Conservation (phyloP, 2,329 filamentous ascomycete genomes). For the Fusarium dlaminii region DNA sequence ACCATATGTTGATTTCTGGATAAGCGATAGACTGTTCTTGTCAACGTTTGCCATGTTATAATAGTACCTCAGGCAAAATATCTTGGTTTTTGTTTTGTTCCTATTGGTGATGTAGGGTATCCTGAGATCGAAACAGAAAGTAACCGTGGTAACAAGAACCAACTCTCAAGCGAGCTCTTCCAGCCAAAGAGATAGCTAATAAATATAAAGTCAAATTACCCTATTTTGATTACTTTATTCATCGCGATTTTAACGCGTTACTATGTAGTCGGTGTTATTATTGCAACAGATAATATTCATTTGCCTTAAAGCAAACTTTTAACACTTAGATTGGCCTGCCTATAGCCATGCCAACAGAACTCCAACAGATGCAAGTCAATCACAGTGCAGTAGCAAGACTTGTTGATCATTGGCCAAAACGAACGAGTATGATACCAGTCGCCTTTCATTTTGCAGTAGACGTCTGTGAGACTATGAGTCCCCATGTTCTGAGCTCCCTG, state of each 20-base stretch:
- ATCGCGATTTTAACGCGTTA: rapidly evolving
- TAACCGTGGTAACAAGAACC: neutral
- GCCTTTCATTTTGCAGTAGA: rapidly evolving
- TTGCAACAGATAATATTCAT: rapidly evolving
- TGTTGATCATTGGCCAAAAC: neutral
- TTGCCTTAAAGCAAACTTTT: rapidly evolving
- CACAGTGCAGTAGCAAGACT: rapidly evolving
- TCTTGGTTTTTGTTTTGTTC: neutral
- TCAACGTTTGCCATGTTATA: rapidly evolving
- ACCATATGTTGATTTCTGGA: rapidly evolving
- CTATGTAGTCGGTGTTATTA: neutral
- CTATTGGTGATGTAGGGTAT: neutral
- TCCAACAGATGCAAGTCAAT: rapidly evolving
- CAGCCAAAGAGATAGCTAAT: neutral
- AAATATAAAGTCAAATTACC: rapidly evolving
- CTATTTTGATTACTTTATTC: rapidly evolving
- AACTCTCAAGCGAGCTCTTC: rapidly evolving
- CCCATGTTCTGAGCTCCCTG: rapidly evolving
- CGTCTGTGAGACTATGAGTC: rapidly evolving
- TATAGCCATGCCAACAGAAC: rapidly evolving
- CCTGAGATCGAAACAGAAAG: neutral
- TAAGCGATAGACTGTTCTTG: rapidly evolving
- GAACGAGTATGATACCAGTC: too few relatives aligned
- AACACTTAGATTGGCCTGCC: rapidly evolving
- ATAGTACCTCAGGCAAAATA: rapidly evolving